Base-by-base conservation (phyloP, 1,139 yeast genomes). In the Entelexis paramagnoliae region DNA sequence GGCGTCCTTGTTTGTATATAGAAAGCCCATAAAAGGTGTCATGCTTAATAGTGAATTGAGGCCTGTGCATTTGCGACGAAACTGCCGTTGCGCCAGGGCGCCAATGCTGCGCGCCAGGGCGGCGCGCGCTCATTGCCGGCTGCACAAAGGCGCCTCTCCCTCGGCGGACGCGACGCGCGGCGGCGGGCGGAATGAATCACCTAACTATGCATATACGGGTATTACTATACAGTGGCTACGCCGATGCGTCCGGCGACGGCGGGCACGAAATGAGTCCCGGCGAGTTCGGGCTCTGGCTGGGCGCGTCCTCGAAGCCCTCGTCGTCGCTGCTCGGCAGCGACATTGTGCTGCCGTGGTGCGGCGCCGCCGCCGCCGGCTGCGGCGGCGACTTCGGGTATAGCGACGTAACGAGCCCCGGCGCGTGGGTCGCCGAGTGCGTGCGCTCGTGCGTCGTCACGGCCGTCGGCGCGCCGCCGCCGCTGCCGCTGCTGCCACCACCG, bases 241-340 rank as follows among this genome's bases (percentile, higher is more conserved):
- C 45, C 16, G 34, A 29, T 11, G 45, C 34, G 16, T 55, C 58
- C 11, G 62, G 62, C 6, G 62, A 59, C 4, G 62, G 57, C 26
- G 62, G 62, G 46, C 62, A 59, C 29, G 60, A 51, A 24, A 58
- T 28, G 9, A 59, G 50, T 14, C 54, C 50, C n/a, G 61, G 61
- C 28, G 61, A 58, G 42, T 53, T 51, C 41, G 55, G 59, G 42
- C 53, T 50, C 35, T 53, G 57, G 19, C 46, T 42, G 17, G 46
- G 52, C 24, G 58, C 58, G 39, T 55, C 58, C 33, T 57, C 58
- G 33, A 56, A 56, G 22, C 51, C 54, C 32, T 49, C 56, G 1
- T 56, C 59, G 24, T 50, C 55, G 14, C 41, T 55, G 48, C 49
- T 45, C 32, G 46, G 48, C 29, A 46, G 16, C 20, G 49, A 46